Base-by-base conservation (phyloP, 2,329 filamentous ascomycete species). In the Pseudocercospora pini-densiflorae region DNA sequence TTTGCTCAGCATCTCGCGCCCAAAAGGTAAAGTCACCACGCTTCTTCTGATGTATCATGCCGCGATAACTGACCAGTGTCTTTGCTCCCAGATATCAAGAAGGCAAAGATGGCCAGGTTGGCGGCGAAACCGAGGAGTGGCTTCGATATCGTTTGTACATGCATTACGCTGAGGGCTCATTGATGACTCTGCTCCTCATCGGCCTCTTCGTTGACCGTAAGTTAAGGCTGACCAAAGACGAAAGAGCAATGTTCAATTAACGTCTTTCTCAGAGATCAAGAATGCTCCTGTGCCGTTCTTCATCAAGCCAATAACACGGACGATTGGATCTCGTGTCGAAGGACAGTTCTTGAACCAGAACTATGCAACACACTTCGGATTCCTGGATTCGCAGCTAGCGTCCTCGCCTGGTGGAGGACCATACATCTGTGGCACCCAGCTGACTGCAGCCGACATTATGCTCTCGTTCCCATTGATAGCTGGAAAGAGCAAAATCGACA, bases 111-210 rank as follows among this genome's bases (percentile, higher is more conserved):
- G 85, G 83, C 3, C 76, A 84, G 31, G 76, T 88, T 14, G 85
- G 86, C 6, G 85, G 80, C 3, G 88, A 90, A 78, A 87, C 82
- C 0, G 87, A 89, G 71, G 80, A 82, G 67, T 90, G 86, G 85
- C 75, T 88, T 74, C 81, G 87, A 49, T 88, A 88, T 74, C 81
- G 84, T 75, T 92, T 92, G 76, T 88, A 88, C 71, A 87, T 97
- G 84, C 91, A 97, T 77, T 97, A 94, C 78, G 85, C 88, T 5
- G 94, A 97, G 80, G 94, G 94, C 10, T 92, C 87, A 67, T 80
- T 97, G 68, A 95, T 96, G 90, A 86, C 88, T 0, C 82, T 88
- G 57, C 77, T 95, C 68, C 79, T 94, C 0, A 79, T 92, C 68
- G 81, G 84, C 14, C 76, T 95, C 16, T 80, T 97, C 27, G 81